Conservation (phyloP, 345 rosid species). For the Clarkia xantiana region DNA sequence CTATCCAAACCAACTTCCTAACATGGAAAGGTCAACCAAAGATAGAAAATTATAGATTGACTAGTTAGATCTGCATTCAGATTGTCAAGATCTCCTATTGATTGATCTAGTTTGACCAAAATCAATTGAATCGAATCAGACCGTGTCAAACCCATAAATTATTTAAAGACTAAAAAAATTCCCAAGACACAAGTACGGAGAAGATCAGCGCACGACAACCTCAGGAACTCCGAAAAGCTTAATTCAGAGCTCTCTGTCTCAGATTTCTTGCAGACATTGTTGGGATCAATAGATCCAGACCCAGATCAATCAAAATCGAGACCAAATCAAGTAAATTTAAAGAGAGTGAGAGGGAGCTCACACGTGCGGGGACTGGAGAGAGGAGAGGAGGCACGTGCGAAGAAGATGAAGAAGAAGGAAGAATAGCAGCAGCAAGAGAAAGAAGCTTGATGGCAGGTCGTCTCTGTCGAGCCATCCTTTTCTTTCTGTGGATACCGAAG, state of each 20-base stretch:
- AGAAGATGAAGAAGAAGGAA: constrained; percentile 10
- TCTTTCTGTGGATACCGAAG: constrained; percentile 58
- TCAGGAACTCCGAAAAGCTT: too few relatives aligned
- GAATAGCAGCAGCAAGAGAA: constrained; percentile 6
- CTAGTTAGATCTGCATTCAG: too few relatives aligned
- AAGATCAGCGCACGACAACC: too few relatives aligned
- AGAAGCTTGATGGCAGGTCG: constrained; percentile 43
- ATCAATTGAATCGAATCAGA: too few relatives aligned
- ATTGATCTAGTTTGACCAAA: too few relatives aligned
- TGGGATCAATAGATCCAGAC: background rate
- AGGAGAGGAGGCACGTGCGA: constrained; percentile 36
- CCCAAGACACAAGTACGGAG: too few relatives aligned
- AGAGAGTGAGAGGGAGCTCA: constrained; percentile 20
- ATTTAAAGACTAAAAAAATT: too few relatives aligned
- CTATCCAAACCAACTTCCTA: too few relatives aligned
- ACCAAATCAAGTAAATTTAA: background rate
- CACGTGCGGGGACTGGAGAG: constrained; percentile 48
- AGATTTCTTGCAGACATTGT: background rate
- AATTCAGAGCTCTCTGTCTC: background rate
- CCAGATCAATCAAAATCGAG: background rate
- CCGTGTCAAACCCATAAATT: too few relatives aligned
- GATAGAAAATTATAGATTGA: too few relatives aligned
- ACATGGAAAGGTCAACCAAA: too few relatives aligned
- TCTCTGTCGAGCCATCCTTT: constrained; percentile 86
- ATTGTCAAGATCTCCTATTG: too few relatives aligned